Percentiles rank a stretch among this genome's conserved stretches.
These are phyloP conservation scores for Elsinoe australis DNA, from an alignment of 2,329 filamentous ascomycete genomes.

Conservation along the genomic window DNA sequence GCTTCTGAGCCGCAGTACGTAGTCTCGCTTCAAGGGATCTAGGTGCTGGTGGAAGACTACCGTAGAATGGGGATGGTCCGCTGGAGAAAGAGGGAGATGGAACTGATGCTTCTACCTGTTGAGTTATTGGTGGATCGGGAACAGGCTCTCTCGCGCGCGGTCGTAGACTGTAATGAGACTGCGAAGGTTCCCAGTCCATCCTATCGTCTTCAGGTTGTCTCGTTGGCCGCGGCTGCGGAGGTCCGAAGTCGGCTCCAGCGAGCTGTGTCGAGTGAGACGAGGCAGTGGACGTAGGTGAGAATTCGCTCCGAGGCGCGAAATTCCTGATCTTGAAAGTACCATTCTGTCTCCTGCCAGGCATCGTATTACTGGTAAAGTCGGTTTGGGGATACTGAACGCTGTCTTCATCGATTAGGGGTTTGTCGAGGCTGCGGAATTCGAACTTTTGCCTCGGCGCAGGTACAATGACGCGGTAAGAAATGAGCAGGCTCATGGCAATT, in stretches of 20 bases:
- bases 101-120: too few species aligned
- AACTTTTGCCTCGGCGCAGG: constrained; percentile 14
- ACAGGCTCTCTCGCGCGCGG: too few species aligned
- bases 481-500: constrained; percentile 35
- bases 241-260: constrained; percentile 21
- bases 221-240: constrained; percentile 17
- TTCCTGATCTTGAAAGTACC: constrained; percentile 31
- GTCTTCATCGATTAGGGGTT: constrained; percentile 18
- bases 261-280: constrained; percentile 19
- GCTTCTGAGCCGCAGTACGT: constrained; percentile 45
- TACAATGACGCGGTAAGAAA: constrained; percentile 18
- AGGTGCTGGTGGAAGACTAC: constrained; percentile 61
- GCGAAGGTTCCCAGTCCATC: not conserved
- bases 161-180: constrained; percentile 32
- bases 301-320: constrained; percentile 25
- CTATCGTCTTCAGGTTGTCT: constrained; percentile 16
- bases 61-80: constrained; percentile 56
- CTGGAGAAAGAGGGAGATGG: constrained; percentile 33
- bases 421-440: constrained; percentile 16
- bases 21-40: constrained; percentile 56
- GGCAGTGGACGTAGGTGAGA: constrained; percentile 1
- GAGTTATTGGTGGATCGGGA: too few species aligned
- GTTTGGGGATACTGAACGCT: constrained; percentile 31
- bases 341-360: not conserved
- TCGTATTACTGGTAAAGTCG: constrained; percentile 29